A percentile compares a stretch with the other conserved stretches of the same genome.
phyloP scores from a whole-genome alignment of 2,329 filamentous ascomycete species.

The Phyllosticta ampelicida region DNA sequence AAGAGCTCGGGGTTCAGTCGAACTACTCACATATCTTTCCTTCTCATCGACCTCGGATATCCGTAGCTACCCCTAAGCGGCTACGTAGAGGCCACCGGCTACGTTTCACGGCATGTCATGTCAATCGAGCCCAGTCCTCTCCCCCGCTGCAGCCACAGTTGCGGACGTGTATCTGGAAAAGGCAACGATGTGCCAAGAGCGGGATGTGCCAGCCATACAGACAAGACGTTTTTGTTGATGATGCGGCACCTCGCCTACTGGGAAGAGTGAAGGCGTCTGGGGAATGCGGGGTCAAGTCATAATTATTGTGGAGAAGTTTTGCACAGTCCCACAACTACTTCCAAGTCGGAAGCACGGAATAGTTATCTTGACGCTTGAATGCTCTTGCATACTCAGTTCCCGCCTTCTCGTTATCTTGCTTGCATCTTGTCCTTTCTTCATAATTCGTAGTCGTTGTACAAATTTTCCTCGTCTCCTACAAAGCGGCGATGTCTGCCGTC shows the following conservation, averaged over 20 bases:
- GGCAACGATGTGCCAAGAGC: constrained; percentile 2
- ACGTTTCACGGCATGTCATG: background rate
- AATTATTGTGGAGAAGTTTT: background rate
- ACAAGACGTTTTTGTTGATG: background rate
- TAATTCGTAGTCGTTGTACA: background rate
- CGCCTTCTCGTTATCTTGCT: background rate
- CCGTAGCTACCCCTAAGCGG: background rate
- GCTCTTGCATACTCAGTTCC: background rate
- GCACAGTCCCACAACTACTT: background rate
- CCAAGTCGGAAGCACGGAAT: background rate
- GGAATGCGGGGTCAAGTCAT: background rate
- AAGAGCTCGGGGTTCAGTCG: background rate
- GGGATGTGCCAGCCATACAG: constrained; percentile 6
- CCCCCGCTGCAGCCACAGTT: background rate
- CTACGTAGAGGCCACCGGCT: background rate
- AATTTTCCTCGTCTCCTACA: background rate
- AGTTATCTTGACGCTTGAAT: background rate
- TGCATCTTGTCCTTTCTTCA: background rate
- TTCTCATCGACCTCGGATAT: background rate
- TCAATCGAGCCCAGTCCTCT: background rate
- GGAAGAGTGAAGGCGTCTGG: background rate
- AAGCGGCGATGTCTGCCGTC: constrained; percentile 3
- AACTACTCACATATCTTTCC: background rate
- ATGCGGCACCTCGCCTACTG: background rate
- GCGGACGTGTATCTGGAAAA: constrained; percentile 1